These are phyloP conservation scores for Exophiala calicioides DNA, from an alignment of 2,329 filamentous ascomycete species.

Conservation along the genomic window DNA sequence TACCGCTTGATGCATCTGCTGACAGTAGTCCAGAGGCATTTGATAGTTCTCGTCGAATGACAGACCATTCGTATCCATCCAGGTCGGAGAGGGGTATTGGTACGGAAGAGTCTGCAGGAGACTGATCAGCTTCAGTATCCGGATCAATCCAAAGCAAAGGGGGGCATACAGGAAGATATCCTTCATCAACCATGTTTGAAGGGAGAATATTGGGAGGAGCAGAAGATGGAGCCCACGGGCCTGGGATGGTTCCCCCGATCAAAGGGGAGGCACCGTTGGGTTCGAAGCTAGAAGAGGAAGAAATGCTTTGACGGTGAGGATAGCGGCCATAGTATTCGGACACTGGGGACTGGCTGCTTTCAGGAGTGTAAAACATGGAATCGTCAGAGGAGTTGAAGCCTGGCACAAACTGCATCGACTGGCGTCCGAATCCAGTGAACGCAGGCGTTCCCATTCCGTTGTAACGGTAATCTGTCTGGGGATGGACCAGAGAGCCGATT, in stretches of 20 bases:
- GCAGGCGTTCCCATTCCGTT: conserved; percentile 26
- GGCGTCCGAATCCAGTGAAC: conserved; percentile 22
- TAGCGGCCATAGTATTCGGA: conserved; percentile 31
- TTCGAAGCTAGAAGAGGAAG: conserved; percentile 31
- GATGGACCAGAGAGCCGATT: conserved; percentile 33
- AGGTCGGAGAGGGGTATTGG: conserved; percentile 43
- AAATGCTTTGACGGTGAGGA: conserved; percentile 30
- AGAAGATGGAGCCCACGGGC: conserved; percentile 28
- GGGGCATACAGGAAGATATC: conserved; percentile 30
- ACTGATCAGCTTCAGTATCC: conserved; percentile 35
- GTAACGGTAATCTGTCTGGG: conserved; percentile 27
- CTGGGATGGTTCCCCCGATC: conserved; percentile 26
- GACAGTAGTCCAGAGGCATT: conserved; percentile 37
- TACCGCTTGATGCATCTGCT: conserved; percentile 38
- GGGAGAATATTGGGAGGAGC: conserved; percentile 30
- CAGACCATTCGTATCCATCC: conserved; percentile 41
- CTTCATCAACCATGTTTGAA: conserved; percentile 30
- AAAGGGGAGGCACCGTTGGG: conserved; percentile 27
- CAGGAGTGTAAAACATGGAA: conserved; percentile 31
- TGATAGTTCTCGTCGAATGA: conserved; percentile 42
- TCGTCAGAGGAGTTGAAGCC: conserved; percentile 29
- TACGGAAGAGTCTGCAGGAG: conserved; percentile 38
- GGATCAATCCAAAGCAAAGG: conserved; percentile 25
- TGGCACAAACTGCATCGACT: conserved; percentile 24
- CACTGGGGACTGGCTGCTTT: conserved; percentile 32